Evolutionary conservation across 495 filamentous ascomycete genomes (phyloP).

Genomic region (Neurospora sp.): DNA sequence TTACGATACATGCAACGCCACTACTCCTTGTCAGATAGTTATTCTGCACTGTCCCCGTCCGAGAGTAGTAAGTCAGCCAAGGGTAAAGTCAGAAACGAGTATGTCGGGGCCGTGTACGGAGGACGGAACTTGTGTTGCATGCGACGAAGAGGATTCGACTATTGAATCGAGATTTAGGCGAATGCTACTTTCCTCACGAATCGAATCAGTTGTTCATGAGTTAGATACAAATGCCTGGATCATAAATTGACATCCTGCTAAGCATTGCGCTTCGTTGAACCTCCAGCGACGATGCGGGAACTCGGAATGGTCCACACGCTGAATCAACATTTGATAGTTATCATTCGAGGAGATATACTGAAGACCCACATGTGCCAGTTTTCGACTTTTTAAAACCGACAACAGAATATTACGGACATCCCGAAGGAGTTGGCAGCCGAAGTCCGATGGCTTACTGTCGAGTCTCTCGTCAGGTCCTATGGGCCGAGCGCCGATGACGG

Average conservation of each 20-base stretch:
- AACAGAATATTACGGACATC: neutral
- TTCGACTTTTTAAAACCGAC: neutral
- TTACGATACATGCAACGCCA: neutral
- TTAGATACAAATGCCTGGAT: neutral
- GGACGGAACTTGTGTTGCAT: neutral
- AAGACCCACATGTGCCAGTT: no score
- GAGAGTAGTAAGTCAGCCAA: neutral
- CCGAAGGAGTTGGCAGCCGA: neutral
- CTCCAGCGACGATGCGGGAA: neutral
- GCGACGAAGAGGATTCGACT: neutral
- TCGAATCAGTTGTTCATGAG: neutral
- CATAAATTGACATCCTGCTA: neutral
- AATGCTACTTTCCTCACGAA: neutral
- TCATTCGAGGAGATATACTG: no score
- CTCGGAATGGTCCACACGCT: no score
- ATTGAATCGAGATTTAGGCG: neutral
- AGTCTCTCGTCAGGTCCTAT: neutral
- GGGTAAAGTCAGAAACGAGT: neutral
- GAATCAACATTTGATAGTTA: no score
- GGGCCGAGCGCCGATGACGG: neutral
- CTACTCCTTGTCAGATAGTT: neutral
- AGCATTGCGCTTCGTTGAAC: neutral
- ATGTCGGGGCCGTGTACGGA: neutral
- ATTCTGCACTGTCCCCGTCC: neutral
- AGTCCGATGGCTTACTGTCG: neutral